Evolutionary conservation across 495 filamentous ascomycete genomes (phyloP), one percentile per base, ranked within the genome.

Genomic region (Podospora pseudoanserina): DNA sequence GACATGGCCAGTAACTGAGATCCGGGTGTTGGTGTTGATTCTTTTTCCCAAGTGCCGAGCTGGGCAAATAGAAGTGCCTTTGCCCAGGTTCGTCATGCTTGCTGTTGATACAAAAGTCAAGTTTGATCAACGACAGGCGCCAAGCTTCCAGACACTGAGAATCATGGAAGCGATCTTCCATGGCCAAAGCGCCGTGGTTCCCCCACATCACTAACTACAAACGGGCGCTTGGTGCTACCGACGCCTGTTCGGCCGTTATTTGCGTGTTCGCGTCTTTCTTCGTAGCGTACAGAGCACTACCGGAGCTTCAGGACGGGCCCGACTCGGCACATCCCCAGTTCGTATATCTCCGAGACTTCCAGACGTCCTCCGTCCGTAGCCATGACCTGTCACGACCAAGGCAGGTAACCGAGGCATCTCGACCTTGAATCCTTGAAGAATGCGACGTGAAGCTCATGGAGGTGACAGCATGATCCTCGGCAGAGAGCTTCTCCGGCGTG

Each of bases 231-330:
- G n/a, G 55, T 20, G 55, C n/a, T 58, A 58, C 55, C 55, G n/a
- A 58, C 18, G 55, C 23, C 55, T 58, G 55, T 58, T 58, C 55
- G 55, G 55, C 55, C 55, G 55, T 58, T 58, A 58, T 58, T 58
- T 58, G 55, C n/a, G 0, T 58, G 55, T 58, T 49, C 9, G 39
- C 9, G 13, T 49, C 39, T 49, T 49, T 11, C 39, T 49, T 49
- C 39, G 39, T 49, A 49, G 39, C 39, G 39, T 49, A 49, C 39
- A 49, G 9, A 49, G 39, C 39, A 49, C 5, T 58, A 58, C 23
- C 55, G 55, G 55, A 58, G 55, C 55, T 58, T 58, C 55, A 20
- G 4, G n/a, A 58, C n/a, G n/a, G 55, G 55, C 55, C 55, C 55
- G 55, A 58, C 23, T 58, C 55, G 55, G 55, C 55, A 58, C 55